Conservation (phyloP, 306 rosid species). For the Fragaria ananassa region DNA sequence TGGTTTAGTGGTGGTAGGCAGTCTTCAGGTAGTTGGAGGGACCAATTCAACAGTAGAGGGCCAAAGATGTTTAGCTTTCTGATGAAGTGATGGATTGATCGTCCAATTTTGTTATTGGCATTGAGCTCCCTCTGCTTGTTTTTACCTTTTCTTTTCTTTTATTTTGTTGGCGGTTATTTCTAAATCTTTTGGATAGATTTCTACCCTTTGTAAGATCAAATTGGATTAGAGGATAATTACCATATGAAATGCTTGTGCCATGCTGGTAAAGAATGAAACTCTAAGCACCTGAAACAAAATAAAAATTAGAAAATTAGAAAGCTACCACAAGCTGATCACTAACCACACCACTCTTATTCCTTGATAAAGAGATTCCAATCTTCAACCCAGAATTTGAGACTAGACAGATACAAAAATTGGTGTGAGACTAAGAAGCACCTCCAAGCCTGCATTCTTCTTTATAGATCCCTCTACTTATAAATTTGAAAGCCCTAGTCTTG, state of each 20-base stretch:
- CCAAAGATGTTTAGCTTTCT: background rate
- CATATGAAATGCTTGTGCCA: background rate
- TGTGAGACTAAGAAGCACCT: background rate
- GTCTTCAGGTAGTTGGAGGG: background rate
- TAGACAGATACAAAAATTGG: background rate
- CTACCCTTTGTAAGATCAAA: background rate
- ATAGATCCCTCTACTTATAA: background rate
- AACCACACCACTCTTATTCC: background rate
- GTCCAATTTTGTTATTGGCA: background rate
- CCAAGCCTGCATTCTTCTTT: background rate
- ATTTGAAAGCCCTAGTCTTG: background rate
- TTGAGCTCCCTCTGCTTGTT: background rate
- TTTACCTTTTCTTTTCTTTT: background rate
- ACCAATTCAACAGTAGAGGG: background rate
- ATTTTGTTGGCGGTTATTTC: background rate
- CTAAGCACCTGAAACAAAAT: background rate
- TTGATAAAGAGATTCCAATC: too few species aligned
- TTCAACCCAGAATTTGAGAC: background rate
- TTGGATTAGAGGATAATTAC: background rate
- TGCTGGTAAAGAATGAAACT: background rate
- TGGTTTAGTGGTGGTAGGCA: background rate
- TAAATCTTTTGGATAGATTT: background rate
- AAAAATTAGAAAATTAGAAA: background rate
- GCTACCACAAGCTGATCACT: background rate
- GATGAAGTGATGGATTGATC: background rate